phyloP scores from a whole-genome alignment of 225 moss, liverwort and hornwort genomes.

The Thuidium tamariscinum region DNA sequence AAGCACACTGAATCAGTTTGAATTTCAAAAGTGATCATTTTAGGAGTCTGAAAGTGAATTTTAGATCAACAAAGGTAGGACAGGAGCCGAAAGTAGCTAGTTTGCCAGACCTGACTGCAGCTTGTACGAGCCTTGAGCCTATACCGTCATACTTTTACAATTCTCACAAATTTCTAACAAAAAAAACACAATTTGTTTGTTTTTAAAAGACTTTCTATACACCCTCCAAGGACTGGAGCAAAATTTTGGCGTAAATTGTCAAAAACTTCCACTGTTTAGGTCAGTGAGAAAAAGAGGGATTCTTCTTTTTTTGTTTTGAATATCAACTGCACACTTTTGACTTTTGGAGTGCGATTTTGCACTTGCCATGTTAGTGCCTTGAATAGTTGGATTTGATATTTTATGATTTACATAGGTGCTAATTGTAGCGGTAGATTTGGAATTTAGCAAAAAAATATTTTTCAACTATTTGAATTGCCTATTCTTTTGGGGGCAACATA shows the following conservation, averaged over 20 bases:
- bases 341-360: too few relatives aligned
- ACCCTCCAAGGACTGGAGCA: accelerated
- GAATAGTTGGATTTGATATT: too few relatives aligned
- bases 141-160: background rate
- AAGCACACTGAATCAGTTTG: background rate
- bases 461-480: too few relatives aligned
- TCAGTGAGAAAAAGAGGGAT: too few relatives aligned
- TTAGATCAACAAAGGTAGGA: background rate
- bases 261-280: background rate
- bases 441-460: too few relatives aligned
- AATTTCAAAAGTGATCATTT: background rate
- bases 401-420: too few relatives aligned
- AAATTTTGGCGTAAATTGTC: background rate
- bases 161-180: background rate
- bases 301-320: too few relatives aligned
- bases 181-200: too few relatives aligned
- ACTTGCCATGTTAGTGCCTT: too few relatives aligned
- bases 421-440: too few relatives aligned
- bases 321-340: too few relatives aligned
- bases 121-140: background rate
- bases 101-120: background rate
- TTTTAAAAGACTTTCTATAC: background rate
- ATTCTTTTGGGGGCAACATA: too few relatives aligned
- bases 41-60: background rate
- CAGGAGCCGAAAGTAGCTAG: background rate